phyloP scores from a whole-genome alignment of 23 red algal genomes.

The Porphyridium purpureum region DNA sequence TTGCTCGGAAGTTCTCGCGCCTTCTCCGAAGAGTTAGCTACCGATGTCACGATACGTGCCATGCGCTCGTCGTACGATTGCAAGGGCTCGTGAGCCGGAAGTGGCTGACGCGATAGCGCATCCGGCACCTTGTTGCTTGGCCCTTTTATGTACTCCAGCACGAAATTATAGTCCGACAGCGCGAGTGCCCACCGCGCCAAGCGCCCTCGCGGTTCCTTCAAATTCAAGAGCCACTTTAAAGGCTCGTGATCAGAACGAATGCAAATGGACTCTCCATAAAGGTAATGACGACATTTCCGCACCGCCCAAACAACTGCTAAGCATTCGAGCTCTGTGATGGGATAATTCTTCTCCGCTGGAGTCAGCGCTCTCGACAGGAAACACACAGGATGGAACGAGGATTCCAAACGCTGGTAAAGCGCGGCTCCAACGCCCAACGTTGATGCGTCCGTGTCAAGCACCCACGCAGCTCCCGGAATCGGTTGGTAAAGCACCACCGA shows the following conservation, averaged over 20 bases:
- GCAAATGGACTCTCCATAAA: background rate
- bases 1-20: no score
- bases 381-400: background rate
- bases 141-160: no score
- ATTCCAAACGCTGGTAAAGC: background rate
- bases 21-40: no score
- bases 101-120: no score
- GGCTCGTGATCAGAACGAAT: conserved; percentile 8
- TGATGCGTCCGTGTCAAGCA: conserved; percentile 13
- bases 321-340: conserved; percentile 3
- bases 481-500: conserved; percentile 4
- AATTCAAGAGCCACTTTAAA: conserved; percentile 2
- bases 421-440: conserved; percentile 6
- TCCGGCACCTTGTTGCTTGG: no score
- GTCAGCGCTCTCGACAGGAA: conserved; percentile 8
- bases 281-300: background rate
- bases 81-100: no score
- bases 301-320: conserved; percentile 21
- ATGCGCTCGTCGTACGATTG: no score
- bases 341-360: conserved; percentile 2
- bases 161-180: no score
- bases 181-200: background rate
- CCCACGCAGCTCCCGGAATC: background rate
- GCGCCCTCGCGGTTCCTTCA: background rate
- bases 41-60: no score